Percentiles rank a stretch among this genome's conserved stretches.
Evolutionary conservation across 371 early-diverging fungal genomes (phyloP).

Genomic region (Mucor circinelloides): DNA sequence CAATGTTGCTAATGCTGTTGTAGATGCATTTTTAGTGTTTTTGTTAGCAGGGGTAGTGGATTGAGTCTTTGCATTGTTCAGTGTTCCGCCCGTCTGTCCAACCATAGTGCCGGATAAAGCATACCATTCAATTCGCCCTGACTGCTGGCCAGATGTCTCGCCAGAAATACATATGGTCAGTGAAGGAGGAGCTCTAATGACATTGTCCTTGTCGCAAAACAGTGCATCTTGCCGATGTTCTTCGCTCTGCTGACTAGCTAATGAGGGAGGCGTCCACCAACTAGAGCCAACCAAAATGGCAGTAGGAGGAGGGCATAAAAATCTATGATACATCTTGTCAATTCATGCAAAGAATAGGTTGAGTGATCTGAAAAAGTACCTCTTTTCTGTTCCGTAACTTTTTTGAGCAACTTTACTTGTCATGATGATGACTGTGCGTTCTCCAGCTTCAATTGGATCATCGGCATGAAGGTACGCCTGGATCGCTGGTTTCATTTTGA

Average conservation of each 20-base stretch:
- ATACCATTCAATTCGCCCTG: slow-evolving; percentile 52
- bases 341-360: slow-evolving; percentile 32
- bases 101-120: slow-evolving; percentile 26
- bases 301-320: slow-evolving; percentile 83
- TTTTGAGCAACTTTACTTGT: slow-evolving; percentile 82
- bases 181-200: slow-evolving; percentile 30
- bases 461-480: slow-evolving; percentile 38
- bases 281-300: slow-evolving; percentile 70
- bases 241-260: slow-evolving; percentile 8
- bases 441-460: slow-evolving; percentile 49
- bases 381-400: slow-evolving; percentile 79
- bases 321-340: slow-evolving; percentile 29
- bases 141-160: slow-evolving; percentile 37
- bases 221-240: slow-evolving; percentile 12
- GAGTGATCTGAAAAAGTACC: slow-evolving; percentile 14
- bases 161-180: slow-evolving; percentile 50
- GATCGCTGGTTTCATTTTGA: slow-evolving; percentile 40
- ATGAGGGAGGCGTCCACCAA: slow-evolving; percentile 56
- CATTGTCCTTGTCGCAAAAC: slow-evolving; percentile 11
- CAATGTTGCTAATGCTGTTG: background rate
- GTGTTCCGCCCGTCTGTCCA: slow-evolving; percentile 32
- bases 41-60: background rate
- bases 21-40: background rate
- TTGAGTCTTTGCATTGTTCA: slow-evolving; percentile 1
- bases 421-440: slow-evolving; percentile 69